Percentiles rank a stretch among this genome's conserved stretches.
Conservation (phyloP, 345 rosid species). For the Citrus unshiu region DNA sequence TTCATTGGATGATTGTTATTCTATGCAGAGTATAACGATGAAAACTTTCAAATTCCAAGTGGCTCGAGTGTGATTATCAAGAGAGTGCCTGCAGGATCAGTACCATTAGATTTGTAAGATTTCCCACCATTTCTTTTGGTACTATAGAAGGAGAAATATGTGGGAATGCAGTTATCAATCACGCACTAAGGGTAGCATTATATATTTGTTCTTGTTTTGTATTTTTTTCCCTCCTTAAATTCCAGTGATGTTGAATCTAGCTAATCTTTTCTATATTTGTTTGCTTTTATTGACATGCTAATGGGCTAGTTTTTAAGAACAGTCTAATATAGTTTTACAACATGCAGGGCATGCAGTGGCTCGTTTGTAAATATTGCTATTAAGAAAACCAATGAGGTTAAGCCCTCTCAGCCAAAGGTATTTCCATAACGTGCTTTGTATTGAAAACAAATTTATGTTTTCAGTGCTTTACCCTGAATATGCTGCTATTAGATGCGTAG, state of each 20-base stretch:
- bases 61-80: constrained; percentile 47
- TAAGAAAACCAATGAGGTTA: neutral
- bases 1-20: neutral
- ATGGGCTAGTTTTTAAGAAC: neutral
- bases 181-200: neutral
- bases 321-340: neutral
- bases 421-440: neutral
- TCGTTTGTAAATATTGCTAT: constrained; percentile 5
- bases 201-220: neutral
- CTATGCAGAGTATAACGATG: constrained; percentile 35
- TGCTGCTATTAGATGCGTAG: neutral
- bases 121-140: neutral
- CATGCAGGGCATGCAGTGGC: constrained; percentile 18
- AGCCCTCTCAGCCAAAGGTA: constrained; percentile 18
- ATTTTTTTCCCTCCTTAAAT: neutral
- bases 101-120: constrained; percentile 21
- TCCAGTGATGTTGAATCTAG: neutral
- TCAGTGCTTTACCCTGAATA: neutral
- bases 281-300: neutral
- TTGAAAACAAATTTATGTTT: neutral
- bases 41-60: constrained; percentile 31
- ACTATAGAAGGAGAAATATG: neutral
- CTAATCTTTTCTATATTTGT: neutral
- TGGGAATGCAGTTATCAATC: neutral
- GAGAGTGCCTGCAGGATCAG: constrained; percentile 45